Evolutionary conservation across 306 rosid species (phyloP), one percentile per base, ranked within the genome.

Genomic region (Sindora glabra): DNA sequence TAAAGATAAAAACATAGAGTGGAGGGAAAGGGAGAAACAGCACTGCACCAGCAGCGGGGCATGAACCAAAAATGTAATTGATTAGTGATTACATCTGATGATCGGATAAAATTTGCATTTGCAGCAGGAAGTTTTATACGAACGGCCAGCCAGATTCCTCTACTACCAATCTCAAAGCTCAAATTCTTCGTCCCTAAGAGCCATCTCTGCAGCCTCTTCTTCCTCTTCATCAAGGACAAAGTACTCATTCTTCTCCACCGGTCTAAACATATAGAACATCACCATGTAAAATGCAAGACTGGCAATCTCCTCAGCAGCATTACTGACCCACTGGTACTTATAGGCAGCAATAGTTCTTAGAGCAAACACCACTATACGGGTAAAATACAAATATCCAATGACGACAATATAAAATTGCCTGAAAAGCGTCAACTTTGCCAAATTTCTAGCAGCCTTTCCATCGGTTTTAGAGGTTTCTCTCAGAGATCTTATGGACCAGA

Each of bases 241-340:
- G 81, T 89, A 92, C 69, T 88, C 95, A 40, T 92, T 83, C 73
- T 41, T 83, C 92, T 79, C 90, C 72, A 83, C 86, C 1, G 98
- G 98, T 76, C 98, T 85, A 50, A 88, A 91, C 96, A 88, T 91
- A 46, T 91, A 85, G 81, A 91, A 91, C 84, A 91, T 91, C 19
- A 91, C 74, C 49, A 74, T 16, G 27, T 88, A 91, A 70, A 91
- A 91, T 1, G 46, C 80, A 8, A 91, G 86, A 46, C 88, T 91
- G 0, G 85, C 98, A 18, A 68, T 74, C 72, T 91, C 98, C 84
- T 88, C 96, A 0, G 98, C 95, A 3, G 95, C 96, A 74, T 81
- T 78, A 67, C 96, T 83, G 32, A 83, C 90, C 96, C 98, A 91
- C 56, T 88, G 98, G 66, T 79, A 91, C 86, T 88, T 85, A 32